Evolutionary conservation across 768 basidiomycete species (phyloP).

Genomic region (Neoboletus subvelutipes): DNA sequence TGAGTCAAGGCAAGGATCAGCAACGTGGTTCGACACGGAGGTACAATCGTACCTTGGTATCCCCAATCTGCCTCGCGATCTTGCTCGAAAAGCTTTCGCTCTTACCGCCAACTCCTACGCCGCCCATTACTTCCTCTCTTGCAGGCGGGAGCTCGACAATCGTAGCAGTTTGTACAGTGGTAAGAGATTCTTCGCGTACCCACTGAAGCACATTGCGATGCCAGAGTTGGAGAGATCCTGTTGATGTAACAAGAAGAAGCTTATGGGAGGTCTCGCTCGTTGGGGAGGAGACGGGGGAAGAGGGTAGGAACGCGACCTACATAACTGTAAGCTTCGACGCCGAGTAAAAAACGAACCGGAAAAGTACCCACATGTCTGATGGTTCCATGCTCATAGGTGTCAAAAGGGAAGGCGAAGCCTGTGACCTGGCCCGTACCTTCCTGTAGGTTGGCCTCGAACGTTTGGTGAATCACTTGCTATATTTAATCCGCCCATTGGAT

Average conservation of each 20-base stretch:
- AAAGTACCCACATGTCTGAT: constrained; percentile 57
- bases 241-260: constrained; percentile 63
- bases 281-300: constrained; percentile 38
- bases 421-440: constrained; percentile 47
- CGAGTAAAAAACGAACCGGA: background rate
- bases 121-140: constrained; percentile 23
- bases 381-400: constrained; percentile 63
- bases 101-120: constrained; percentile 1
- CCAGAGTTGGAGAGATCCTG: constrained; percentile 79
- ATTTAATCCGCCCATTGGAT: background rate
- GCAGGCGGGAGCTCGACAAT: constrained; percentile 78
- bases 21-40: background rate
- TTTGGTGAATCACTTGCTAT: constrained; percentile 55
- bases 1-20: background rate
- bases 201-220: constrained; percentile 58
- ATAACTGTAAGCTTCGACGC: background rate
- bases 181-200: constrained; percentile 79
- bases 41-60: constrained; percentile 49
- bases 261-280: constrained; percentile 37
- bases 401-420: constrained; percentile 62
- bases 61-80: constrained; percentile 54
- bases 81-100: constrained; percentile 51
- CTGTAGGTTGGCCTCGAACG: constrained; percentile 49
- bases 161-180: constrained; percentile 59
- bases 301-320: constrained; percentile 52